These are phyloP conservation scores for Hypsizygus ulmarius DNA, from an alignment of 1,284 basidiomycete species.

Conservation along the genomic window DNA sequence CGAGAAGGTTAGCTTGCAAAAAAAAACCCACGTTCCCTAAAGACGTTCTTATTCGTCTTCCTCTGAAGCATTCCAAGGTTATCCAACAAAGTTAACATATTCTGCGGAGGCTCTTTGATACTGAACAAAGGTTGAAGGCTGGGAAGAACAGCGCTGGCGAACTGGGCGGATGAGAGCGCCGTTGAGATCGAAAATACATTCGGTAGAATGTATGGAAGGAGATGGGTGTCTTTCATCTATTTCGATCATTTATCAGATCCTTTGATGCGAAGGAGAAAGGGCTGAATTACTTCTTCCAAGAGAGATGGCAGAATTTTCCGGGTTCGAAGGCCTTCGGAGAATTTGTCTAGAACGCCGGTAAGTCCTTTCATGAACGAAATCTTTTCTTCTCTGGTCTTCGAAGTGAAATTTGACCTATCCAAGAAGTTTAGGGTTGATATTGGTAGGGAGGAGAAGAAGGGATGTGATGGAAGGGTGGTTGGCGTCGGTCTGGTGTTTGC, in stretches of 20 bases:
- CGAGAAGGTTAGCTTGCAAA: neutral
- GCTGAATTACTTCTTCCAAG: constrained; percentile 79
- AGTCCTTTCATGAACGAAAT: constrained; percentile 95
- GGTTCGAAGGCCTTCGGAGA: constrained; percentile 83
- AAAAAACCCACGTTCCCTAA: constrained; percentile 76
- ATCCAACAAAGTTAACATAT: constrained; percentile 90
- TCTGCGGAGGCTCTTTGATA: constrained; percentile 95
- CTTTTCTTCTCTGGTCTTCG: constrained; percentile 93
- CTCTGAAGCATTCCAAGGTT: constrained; percentile 85
- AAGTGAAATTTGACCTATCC: constrained; percentile 92
- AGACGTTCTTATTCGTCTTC: constrained; percentile 86
- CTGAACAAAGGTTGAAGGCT: constrained; percentile 89
- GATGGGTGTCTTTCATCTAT: constrained; percentile 90
- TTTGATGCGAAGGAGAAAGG: neutral
- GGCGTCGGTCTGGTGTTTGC: constrained; percentile 75
- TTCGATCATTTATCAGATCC: neutral
- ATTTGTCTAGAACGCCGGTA: constrained; percentile 77
- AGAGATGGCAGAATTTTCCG: constrained; percentile 93
- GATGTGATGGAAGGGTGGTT: constrained; percentile 72
- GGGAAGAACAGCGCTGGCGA: constrained; percentile 79
- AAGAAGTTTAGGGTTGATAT: constrained; percentile 97
- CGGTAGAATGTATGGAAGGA: constrained; percentile 95
- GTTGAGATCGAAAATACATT: constrained; percentile 94
- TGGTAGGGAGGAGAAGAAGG: constrained; percentile 96
- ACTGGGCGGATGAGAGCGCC: constrained; percentile 77